Percentiles rank a stretch among this genome's conserved stretches.
phyloP scores from a whole-genome alignment of 2,329 filamentous ascomycete genomes.

The Didymella arachidicola region DNA sequence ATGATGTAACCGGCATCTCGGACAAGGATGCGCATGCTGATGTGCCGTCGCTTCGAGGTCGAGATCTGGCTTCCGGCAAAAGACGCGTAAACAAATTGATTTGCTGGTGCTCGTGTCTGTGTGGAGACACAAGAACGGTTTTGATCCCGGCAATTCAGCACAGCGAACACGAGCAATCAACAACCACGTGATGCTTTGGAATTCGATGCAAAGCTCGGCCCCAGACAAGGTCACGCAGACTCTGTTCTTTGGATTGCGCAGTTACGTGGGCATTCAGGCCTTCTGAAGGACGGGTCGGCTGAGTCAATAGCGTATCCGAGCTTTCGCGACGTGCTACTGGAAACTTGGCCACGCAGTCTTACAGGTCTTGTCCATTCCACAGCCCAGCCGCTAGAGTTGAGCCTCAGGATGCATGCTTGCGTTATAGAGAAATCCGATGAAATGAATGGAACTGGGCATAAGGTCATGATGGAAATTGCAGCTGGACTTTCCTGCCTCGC shows the following conservation, averaged over 20 bases:
- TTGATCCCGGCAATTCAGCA: constrained; percentile 13
- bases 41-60: constrained; percentile 40
- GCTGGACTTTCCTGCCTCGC: neutral
- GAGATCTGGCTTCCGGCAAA: constrained; percentile 32
- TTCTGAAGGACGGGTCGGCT: constrained; percentile 3
- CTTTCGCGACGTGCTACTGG: neutral
- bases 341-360: constrained; percentile 10
- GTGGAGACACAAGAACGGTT: constrained; percentile 17
- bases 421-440: neutral
- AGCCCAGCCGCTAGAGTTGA: neutral
- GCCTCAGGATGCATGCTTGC: neutral
- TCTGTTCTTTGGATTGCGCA: neutral
- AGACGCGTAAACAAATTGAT: constrained; percentile 16
- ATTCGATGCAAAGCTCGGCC: constrained; percentile 1
- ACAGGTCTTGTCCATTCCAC: neutral
- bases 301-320: constrained; percentile 12
- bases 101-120: constrained; percentile 15
- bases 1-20: constrained; percentile 39
- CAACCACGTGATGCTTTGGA: constrained; percentile 13
- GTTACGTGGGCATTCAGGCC: neutral
- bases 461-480: neutral
- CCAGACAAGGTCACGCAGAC: neutral
- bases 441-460: neutral
- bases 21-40: constrained; percentile 32
- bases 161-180: constrained; percentile 9